These are phyloP conservation scores for Tetraselmis striata DNA, from an alignment of 139 green algal species.

Conservation along the genomic window DNA sequence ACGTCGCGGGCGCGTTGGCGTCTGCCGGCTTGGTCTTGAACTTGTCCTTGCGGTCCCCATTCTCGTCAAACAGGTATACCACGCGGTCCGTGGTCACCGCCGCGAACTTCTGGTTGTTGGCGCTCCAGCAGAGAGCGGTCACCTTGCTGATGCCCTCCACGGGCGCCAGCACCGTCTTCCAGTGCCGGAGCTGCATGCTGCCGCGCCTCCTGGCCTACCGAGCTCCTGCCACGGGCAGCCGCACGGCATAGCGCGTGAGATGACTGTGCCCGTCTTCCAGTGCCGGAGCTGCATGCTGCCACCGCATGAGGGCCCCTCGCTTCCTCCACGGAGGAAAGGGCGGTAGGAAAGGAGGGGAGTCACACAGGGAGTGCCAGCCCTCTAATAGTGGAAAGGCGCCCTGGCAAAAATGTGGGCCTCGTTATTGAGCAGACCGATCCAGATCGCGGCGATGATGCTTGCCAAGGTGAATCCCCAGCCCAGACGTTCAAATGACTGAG, in stretches of 20 bases:
- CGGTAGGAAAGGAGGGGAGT: too few relatives aligned
- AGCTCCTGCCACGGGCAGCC: neutral
- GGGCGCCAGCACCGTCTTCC: slow-evolving; percentile 50
- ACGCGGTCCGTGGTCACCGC: slow-evolving; percentile 66
- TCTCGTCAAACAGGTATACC: slow-evolving; percentile 79
- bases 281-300: slow-evolving; percentile 55
- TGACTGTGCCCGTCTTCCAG: slow-evolving; percentile 52
- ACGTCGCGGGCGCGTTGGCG: slow-evolving; percentile 20
- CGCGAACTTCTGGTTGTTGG: slow-evolving; percentile 65
- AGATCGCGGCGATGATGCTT: too few relatives aligned
- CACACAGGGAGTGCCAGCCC: too few relatives aligned
- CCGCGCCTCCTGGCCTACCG: neutral
- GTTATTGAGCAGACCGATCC: too few relatives aligned
- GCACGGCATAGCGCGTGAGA: neutral
- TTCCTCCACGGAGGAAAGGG: too few relatives aligned
- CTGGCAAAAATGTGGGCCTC: too few relatives aligned
- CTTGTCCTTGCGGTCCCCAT: slow-evolving; percentile 70
- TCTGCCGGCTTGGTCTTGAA: slow-evolving; percentile 68
- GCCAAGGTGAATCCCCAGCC: too few relatives aligned
- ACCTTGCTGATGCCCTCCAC: slow-evolving; percentile 52
- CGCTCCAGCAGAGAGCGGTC: slow-evolving; percentile 52
- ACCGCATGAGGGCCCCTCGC: too few relatives aligned
- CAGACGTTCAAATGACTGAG: too few relatives aligned
- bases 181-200: slow-evolving; percentile 57
- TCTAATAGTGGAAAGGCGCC: too few relatives aligned